Base-by-base conservation (phyloP, 1,284 basidiomycete genomes). In the Tetrapyrgos nigripes region DNA sequence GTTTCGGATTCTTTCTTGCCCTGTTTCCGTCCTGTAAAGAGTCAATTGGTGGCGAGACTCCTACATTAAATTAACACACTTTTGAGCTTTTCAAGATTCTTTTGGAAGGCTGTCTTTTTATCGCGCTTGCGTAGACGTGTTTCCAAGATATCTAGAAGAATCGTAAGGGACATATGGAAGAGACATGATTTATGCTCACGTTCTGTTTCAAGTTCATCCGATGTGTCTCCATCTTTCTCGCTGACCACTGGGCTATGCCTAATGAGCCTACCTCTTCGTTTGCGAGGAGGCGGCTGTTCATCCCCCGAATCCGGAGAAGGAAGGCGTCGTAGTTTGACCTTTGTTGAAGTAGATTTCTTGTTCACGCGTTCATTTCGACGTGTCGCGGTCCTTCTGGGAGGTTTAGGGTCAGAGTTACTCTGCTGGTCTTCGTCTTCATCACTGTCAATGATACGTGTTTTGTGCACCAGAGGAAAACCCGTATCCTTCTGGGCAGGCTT, bases 31-130 rank as follows among this genome's bases (percentile, higher is more conserved):
- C 80, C 82, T 83, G 62, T 57, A 43, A 52, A 11, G 44, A 43
- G 46, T 47, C 51, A 53, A 29, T 35, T 21, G n/a, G 28, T 43
- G 23, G 14, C 13, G 45, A 40, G 28, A 24, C n/a, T 49, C 31
- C 14, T 40, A 29, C 77, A 57, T 59, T 37, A 47, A 31, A 19
- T 27, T 21, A 28, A 61, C 70, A 50, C 53, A 82, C 91, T 77
- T 74, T 84, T 89, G 52, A 93, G 66, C 61, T 75, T 83, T 60
- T 89, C 87, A 3, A 93, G 71, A 62, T 84, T 88, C 66, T 79
- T 79, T 64, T 89, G 85, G 68, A 84, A 92, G 3, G 71, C 63
- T 13, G 84, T 83, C 68, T 81, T 80, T 68, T 85, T 90, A 53
- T 78, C 77, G 23, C 89, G 82, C 29, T 75, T 73, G 33, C 92